A percentile compares a stretch with the other conserved stretches of the same genome.
Evolutionary conservation across 202 grass and related monocot species (phyloP).

Genomic region (Eragrostis tef): DNA sequence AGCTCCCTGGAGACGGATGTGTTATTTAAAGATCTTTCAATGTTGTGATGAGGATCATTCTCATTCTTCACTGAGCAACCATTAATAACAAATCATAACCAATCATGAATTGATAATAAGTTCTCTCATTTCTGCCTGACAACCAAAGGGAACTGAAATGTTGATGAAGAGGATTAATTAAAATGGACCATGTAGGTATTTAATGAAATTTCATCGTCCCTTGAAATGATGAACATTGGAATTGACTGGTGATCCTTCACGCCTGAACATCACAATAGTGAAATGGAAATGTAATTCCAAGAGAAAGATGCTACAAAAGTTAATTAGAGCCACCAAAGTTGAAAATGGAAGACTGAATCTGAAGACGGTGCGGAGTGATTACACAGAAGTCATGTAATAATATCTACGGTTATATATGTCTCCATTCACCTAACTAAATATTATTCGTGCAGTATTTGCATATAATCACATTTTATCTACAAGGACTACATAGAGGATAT

Average conservation of each 20-base stretch:
- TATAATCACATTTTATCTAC: not conserved
- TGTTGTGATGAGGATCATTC: no score
- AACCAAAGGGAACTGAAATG: no score
- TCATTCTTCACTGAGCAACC: no score
- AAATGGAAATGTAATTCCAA: not conserved
- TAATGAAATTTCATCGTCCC: not conserved
- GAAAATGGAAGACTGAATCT: not conserved
- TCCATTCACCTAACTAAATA: not conserved
- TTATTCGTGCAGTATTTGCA: not conserved
- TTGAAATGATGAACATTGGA: not conserved
- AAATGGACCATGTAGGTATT: not conserved
- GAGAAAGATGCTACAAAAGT: not conserved
- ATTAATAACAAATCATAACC: no score
- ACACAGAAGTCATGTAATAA: not conserved
- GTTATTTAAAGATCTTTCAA: no score
- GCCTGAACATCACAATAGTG: not conserved
- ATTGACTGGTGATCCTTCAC: not conserved
- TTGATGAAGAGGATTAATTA: no score
- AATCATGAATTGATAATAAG: no score
- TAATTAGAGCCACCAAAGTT: not conserved
- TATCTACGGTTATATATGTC: not conserved
- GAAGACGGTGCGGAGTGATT: not conserved
- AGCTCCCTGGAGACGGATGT: no score
- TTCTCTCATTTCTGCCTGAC: no score
- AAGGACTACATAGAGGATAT: not conserved